A percentile compares a stretch with the other conserved stretches of the same genome.
Evolutionary conservation across 129 eudicot species (phyloP).

Genomic region (Chrysanthemum makinoi): DNA sequence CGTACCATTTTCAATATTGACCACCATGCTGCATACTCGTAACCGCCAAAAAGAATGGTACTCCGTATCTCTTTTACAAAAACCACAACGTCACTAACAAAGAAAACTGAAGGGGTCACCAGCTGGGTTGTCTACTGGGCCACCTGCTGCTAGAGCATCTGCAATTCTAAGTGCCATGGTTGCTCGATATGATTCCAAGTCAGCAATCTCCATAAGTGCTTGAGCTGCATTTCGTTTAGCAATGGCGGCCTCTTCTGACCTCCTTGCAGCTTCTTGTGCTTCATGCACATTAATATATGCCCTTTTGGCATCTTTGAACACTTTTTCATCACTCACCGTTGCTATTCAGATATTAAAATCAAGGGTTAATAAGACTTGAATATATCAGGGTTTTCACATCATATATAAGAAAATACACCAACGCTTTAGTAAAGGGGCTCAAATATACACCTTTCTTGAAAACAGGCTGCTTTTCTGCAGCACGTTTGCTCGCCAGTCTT

Average conservation of each 20-base stretch:
- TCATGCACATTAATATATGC: slow-evolving; percentile 38
- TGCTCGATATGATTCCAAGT: slow-evolving; percentile 67
- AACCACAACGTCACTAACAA: background rate
- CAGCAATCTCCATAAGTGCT: slow-evolving; percentile 70
- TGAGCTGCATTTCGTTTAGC: slow-evolving; percentile 75
- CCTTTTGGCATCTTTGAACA: slow-evolving; percentile 32
- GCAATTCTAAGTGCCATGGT: slow-evolving; percentile 68
- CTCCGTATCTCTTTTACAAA: background rate
- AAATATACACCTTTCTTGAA: slow-evolving; percentile 42
- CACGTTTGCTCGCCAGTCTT: slow-evolving; percentile 42
- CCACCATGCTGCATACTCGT: background rate
- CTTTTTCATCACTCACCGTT: slow-evolving; percentile 39
- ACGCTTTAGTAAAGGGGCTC: background rate
- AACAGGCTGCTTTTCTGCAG: slow-evolving; percentile 43
- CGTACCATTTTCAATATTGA: background rate
- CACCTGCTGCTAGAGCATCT: slow-evolving; percentile 41
- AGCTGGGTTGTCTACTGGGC: background rate
- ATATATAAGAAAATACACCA: no score
- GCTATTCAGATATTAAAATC: slow-evolving; percentile 34
- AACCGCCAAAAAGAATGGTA: background rate
- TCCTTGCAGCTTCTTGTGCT: slow-evolving; percentile 60
- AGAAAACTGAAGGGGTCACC: background rate
- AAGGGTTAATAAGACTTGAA: background rate
- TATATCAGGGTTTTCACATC: no score
- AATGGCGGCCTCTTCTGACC: slow-evolving; percentile 52